Conservation (phyloP, 2,329 filamentous ascomycete species). For the Mariannaea sp. region DNA sequence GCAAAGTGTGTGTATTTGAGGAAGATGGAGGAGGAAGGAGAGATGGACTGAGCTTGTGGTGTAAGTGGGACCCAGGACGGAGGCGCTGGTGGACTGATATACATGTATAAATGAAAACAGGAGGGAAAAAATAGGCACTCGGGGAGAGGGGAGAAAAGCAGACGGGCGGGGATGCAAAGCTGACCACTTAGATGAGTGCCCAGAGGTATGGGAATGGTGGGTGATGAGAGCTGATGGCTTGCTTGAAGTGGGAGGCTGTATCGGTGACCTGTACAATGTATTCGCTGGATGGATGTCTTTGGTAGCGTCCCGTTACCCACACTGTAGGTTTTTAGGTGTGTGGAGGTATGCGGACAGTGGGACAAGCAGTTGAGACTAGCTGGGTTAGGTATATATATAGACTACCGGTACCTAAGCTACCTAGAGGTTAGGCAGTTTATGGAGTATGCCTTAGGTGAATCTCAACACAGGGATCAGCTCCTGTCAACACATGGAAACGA, state of each 20-base stretch:
- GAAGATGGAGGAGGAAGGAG: conserved; percentile 1
- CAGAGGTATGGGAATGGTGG: conserved; percentile 5
- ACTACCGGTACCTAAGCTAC: no score
- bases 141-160: background rate
- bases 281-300: no score
- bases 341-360: no score
- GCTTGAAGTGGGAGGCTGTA: conserved; percentile 16
- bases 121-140: background rate
- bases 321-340: conserved; percentile 35
- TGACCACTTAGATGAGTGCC: background rate
- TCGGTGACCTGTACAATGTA: no score
- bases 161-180: conserved; percentile 7
- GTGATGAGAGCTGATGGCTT: conserved; percentile 8
- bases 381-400: no score
- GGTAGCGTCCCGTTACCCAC: conserved; percentile 20
- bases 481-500: no score
- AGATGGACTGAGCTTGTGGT: no score
- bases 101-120: background rate
- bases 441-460: no score
- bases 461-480: no score
- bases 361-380: no score
- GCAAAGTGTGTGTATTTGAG: no score
- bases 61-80: background rate
- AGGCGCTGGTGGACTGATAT: background rate
- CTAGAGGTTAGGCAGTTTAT: no score